These are phyloP conservation scores for Hanseniaspora occidentalis DNA, from an alignment of 805 yeast genomes.

Conservation along the genomic window DNA sequence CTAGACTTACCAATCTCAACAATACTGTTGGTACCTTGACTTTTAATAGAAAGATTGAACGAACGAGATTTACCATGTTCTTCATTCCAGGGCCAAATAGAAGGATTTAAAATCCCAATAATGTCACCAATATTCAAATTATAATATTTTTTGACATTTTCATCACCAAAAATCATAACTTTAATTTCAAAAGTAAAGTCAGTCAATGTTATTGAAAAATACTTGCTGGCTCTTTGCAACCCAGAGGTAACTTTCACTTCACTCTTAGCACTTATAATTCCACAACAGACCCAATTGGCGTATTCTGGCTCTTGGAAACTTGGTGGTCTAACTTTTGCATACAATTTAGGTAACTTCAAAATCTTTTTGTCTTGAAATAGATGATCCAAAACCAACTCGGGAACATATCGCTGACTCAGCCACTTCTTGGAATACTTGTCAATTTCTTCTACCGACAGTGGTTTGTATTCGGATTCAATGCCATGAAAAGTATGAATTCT, in stretches of 20 bases:
- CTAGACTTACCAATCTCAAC: constrained; percentile 63
- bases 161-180: constrained; percentile 46
- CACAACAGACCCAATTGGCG: constrained; percentile 72
- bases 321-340: constrained; percentile 60
- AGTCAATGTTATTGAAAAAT: constrained; percentile 49
- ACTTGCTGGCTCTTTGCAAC: constrained; percentile 34
- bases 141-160: constrained; percentile 59
- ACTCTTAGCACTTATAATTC: constrained; percentile 48
- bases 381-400: constrained; percentile 22
- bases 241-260: constrained; percentile 34
- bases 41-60: constrained; percentile 45
- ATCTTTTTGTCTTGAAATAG: constrained; percentile 39
- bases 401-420: constrained; percentile 36
- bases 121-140: constrained; percentile 65
- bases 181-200: constrained; percentile 52
- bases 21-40: constrained; percentile 34
- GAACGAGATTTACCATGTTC: constrained; percentile 18
- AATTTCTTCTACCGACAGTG: constrained; percentile 27
- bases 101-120: constrained; percentile 65
- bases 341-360: constrained; percentile 43
- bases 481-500: constrained; percentile 31
- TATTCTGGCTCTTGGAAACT: constrained; percentile 51
- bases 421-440: constrained; percentile 35
- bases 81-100: constrained; percentile 31
- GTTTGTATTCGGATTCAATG: constrained; percentile 14